phyloP scores from a whole-genome alignment of 2,329 filamentous ascomycete species.

The Fusarium annulatum region DNA sequence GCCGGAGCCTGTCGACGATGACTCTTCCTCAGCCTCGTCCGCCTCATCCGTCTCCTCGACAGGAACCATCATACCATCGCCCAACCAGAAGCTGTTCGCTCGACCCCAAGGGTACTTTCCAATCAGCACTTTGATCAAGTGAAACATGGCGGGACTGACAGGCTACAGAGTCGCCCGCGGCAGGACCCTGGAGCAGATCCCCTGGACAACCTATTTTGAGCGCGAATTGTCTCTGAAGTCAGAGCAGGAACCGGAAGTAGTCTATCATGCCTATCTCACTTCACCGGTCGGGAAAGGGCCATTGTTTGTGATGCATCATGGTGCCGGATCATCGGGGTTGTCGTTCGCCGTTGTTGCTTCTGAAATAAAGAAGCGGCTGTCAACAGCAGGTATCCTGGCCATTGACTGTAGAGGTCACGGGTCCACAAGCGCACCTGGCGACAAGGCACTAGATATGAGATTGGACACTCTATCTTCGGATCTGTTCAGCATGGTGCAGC shows the following conservation, averaged over 20 bases:
- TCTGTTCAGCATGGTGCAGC: constrained; percentile 74
- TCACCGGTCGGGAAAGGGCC: constrained; percentile 81
- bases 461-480: constrained; percentile 80
- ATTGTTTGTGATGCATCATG: constrained; percentile 93
- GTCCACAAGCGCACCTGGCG: constrained; percentile 65
- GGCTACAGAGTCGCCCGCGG: constrained; percentile 59
- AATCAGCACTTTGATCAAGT: constrained; percentile 8
- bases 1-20: constrained; percentile 63
- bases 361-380: constrained; percentile 81
- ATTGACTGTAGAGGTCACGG: constrained; percentile 91
- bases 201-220: constrained; percentile 92
- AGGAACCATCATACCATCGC: constrained; percentile 87
- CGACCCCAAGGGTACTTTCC: constrained; percentile 70
- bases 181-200: constrained; percentile 71
- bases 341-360: constrained; percentile 87
- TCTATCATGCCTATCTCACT: constrained; percentile 88
- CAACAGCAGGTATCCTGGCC: constrained; percentile 84
- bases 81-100: constrained; percentile 78
- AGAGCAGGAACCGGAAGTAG: constrained; percentile 59
- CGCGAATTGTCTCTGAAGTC: constrained; percentile 81
- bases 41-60: constrained; percentile 90
- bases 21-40: constrained; percentile 79
- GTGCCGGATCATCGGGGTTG: constrained; percentile 90
- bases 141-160: constrained; percentile 41
- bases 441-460: constrained; percentile 69